phyloP scores from a whole-genome alignment of 345 rosid genomes.

The Aquilaria yunnanensis region DNA sequence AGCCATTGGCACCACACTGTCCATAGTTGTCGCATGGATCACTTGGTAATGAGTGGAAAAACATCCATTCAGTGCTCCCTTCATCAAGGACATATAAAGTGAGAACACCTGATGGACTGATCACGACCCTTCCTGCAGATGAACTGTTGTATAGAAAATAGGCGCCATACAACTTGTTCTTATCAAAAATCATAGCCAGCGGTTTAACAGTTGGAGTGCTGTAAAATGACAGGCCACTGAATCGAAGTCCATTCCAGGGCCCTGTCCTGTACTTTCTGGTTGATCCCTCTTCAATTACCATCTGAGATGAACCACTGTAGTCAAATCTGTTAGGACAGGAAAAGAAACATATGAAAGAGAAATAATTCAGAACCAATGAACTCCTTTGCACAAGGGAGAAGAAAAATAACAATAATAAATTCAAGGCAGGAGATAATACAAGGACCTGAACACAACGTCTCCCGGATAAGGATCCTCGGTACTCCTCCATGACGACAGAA shows the following conservation, averaged over 20 bases:
- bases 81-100: neutral
- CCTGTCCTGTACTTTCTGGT: slow-evolving; percentile 25
- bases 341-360: too few relatives aligned
- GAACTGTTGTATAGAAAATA: neutral
- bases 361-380: too few relatives aligned
- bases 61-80: too few relatives aligned
- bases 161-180: neutral
- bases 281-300: slow-evolving; percentile 19
- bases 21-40: slow-evolving; percentile 7
- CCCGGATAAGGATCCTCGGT: slow-evolving; percentile 27
- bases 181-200: neutral
- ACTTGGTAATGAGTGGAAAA: neutral
- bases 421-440: too few relatives aligned
- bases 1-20: slow-evolving; percentile 2
- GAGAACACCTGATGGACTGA: neutral
- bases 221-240: slow-evolving; percentile 12
- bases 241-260: slow-evolving; percentile 23
- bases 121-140: neutral
- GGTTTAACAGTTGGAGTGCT: neutral
- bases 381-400: too few relatives aligned
- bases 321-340: neutral
- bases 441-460: slow-evolving; percentile 1
- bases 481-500: slow-evolving; percentile 16
- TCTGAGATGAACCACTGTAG: slow-evolving; percentile 12
- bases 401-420: too few relatives aligned